Evolutionary conservation across 2,329 filamentous ascomycete species (phyloP).

Genomic region (Madurella fahalii): DNA sequence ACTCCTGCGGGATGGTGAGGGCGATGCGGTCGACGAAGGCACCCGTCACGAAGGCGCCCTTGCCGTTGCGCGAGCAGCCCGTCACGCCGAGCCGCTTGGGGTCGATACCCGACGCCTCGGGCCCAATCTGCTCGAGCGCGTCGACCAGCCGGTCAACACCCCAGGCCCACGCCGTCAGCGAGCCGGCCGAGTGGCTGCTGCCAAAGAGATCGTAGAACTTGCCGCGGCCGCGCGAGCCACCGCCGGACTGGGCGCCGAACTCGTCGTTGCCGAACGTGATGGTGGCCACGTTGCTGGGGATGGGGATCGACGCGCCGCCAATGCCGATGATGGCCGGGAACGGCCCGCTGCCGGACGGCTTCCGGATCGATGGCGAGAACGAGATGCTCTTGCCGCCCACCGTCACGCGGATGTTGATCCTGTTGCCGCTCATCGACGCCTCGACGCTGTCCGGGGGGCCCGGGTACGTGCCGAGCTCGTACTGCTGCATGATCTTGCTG

Average conservation of each 20-base stretch:
- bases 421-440: slow-evolving; percentile 40
- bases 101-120: slow-evolving; percentile 44
- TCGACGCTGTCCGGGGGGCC: slow-evolving; percentile 43
- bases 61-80: slow-evolving; percentile 61
- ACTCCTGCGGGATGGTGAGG: slow-evolving; percentile 59
- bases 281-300: slow-evolving; percentile 50
- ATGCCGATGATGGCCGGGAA: slow-evolving; percentile 56
- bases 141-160: slow-evolving; percentile 58
- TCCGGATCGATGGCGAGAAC: slow-evolving; percentile 41
- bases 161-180: slow-evolving; percentile 61
- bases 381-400: slow-evolving; percentile 43
- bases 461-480: slow-evolving; percentile 48
- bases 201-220: slow-evolving; percentile 59
- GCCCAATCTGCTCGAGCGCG: slow-evolving; percentile 49
- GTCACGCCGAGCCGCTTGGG: slow-evolving; percentile 51
- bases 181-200: slow-evolving; percentile 50
- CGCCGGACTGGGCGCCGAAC: slow-evolving; percentile 48
- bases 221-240: slow-evolving; percentile 50
- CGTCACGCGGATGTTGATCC: slow-evolving; percentile 42
- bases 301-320: slow-evolving; percentile 51
- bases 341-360: slow-evolving; percentile 42
- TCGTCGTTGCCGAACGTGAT: slow-evolving; percentile 58
- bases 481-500: slow-evolving; percentile 45
- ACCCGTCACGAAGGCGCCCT: slow-evolving; percentile 59
- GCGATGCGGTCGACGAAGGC: slow-evolving; percentile 56